Base-by-base conservation (phyloP, 371 early-diverging fungal species). In the Mucor circinelloides region DNA sequence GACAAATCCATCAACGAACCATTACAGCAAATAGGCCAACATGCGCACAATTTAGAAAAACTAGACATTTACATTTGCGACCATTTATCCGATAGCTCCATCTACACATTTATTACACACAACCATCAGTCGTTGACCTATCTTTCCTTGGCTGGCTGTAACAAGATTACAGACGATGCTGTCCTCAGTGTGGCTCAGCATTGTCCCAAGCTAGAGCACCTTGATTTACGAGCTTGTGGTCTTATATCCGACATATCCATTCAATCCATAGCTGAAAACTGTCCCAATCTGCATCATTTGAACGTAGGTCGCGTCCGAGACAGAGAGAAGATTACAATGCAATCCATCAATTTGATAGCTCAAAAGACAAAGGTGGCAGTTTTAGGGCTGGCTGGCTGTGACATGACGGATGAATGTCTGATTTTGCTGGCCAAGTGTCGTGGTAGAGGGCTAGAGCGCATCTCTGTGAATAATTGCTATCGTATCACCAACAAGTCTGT, bases 251-350 rank as follows among this genome's bases (percentile, higher is more conserved):
- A 88, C 40, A 63, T 64, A 0, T 85, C 85, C 5, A 71, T 88
- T 46, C 31, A 72, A 3, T 58, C 75, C 6, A 73, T 88, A 9
- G 88, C 87, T 10, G 67, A 48, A 10, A 44, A 76, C 10, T 88
- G 88, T 59, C 80, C 77, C 1, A 67, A 77, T 2, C 71, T 86
- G 5, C 70, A 74, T 59, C 88, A 86, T 59, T 65, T 88, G 31
- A 88, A 88, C 31, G 85, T 86, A 0, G 88, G 88, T 3, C 78
- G 88, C 9, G 79, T 88, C 13, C 78, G 81, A n/a, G 85, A 85
- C 21, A 60, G 85, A 17, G 72, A 79, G 2, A 79, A 75, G 19
- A 85, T 88, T 32, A 83, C 88, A 0, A 79, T 72, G 17, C 64
- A 67, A 36, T 85, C 86, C n/a, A 85, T 88, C 60, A 73, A 66